Conservation (phyloP, 805 yeast genomes). For the Yarrowia osloensis region DNA sequence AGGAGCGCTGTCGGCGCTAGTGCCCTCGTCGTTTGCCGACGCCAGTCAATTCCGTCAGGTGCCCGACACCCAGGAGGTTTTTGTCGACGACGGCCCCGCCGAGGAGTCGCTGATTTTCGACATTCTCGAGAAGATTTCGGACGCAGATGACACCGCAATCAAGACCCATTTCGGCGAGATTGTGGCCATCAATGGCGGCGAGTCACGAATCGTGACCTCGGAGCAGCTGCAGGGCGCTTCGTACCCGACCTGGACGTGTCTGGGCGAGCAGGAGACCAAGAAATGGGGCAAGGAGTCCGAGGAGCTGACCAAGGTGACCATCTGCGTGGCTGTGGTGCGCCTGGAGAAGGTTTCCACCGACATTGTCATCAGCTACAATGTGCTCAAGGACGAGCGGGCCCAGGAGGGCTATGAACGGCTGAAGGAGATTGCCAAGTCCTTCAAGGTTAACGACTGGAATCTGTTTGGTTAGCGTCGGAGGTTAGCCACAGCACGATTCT, state of each 20-base stretch:
- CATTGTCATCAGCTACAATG: constrained; percentile 59
- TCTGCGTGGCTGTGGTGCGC: constrained; percentile 61
- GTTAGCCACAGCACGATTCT: too few relatives aligned
- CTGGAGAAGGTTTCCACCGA: constrained; percentile 58
- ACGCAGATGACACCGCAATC: constrained; percentile 34
- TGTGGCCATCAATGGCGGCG: constrained; percentile 37
- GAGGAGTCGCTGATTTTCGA: constrained; percentile 47
- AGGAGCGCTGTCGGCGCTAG: constrained; percentile 65
- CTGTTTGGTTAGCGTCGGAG: constrained; percentile 3
- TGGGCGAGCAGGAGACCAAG: constrained; percentile 42
- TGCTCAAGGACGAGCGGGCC: constrained; percentile 35
- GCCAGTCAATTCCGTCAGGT: constrained; percentile 78
- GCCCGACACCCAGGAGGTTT: constrained; percentile 95
- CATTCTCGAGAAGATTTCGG: constrained; percentile 45
- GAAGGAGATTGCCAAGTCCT: constrained; percentile 23
- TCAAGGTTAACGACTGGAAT: constrained; percentile 26
- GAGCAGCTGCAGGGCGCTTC: constrained; percentile 44
- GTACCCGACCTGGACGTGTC: constrained; percentile 57
- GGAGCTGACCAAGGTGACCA: constrained; percentile 46
- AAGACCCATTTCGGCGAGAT: constrained; percentile 39
- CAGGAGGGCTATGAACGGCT: constrained; percentile 8
- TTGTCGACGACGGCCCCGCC: constrained; percentile 46
- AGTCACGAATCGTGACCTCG: not conserved
- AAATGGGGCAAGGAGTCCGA: constrained; percentile 32
- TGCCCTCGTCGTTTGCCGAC: constrained; percentile 69